A percentile compares a stretch with the other conserved stretches of the same genome.
These are phyloP conservation scores for Rhynchosporium agropyri DNA, from an alignment of 2,329 filamentous ascomycete species.

Conservation along the genomic window DNA sequence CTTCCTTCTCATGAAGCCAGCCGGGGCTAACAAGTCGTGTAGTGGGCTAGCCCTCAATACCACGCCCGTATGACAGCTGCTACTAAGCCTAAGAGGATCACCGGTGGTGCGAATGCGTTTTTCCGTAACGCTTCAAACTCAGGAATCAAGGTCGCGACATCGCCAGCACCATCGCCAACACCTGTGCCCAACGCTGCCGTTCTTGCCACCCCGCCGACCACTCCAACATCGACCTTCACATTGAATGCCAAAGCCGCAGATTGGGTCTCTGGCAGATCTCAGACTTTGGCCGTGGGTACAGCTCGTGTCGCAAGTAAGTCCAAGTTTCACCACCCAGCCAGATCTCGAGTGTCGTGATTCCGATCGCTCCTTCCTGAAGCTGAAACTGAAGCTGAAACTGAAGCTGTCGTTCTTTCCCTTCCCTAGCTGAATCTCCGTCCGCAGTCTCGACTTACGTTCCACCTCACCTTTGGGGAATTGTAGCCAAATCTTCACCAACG, in stretches of 20 bases:
- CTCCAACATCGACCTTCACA: neutral
- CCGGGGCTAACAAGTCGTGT: neutral
- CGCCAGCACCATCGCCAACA: neutral
- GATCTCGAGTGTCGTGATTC: too few relatives aligned
- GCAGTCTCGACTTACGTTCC: neutral
- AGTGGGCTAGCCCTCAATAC: conserved; percentile 16
- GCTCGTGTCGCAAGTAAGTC: too few relatives aligned
- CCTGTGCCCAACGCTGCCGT: neutral
- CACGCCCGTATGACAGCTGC: neutral
- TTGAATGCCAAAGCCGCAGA: neutral
- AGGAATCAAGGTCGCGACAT: neutral
- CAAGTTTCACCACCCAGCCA: too few relatives aligned
- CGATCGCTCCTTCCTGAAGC: too few relatives aligned
- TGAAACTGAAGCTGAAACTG: too few relatives aligned
- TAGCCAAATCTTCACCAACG: neutral
- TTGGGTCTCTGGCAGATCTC: neutral
- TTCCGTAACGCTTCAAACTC: neutral
- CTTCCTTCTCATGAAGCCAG: neutral
- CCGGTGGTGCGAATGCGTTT: neutral
- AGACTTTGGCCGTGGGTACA: too few relatives aligned
- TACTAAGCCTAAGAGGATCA: neutral
- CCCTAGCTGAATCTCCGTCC: neutral
- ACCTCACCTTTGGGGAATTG: neutral
- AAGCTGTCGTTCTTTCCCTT: neutral
- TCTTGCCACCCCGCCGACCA: neutral